Conservation (phyloP, 2,329 filamentous ascomycete species). For the Microcera coccophila region DNA sequence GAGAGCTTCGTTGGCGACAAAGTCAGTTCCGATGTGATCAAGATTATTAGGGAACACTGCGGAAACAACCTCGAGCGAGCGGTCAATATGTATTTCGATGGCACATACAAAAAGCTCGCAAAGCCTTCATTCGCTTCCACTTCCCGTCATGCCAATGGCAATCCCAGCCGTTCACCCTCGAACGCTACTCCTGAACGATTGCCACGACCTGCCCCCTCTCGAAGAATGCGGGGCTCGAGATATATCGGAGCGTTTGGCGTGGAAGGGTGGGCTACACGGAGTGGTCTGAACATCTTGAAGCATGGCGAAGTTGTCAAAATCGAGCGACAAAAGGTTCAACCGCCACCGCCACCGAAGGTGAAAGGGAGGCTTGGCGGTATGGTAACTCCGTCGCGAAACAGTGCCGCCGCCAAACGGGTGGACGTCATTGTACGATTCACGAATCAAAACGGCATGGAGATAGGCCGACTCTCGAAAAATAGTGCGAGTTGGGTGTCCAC, state of each 20-base stretch:
- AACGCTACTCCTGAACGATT: constrained; percentile 10
- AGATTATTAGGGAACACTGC: constrained; percentile 51
- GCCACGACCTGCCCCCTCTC: constrained; percentile 9
- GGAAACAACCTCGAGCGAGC: constrained; percentile 58
- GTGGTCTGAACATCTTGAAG: constrained; percentile 68
- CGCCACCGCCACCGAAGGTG: constrained; percentile 45
- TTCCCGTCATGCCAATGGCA: constrained; percentile 4
- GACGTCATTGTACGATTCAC: constrained; percentile 93
- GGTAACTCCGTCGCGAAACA: constrained; percentile 34
- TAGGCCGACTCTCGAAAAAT: constrained; percentile 84
- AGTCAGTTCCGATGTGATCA: constrained; percentile 46
- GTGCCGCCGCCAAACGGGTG: constrained; percentile 58
- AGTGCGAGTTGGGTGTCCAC: constrained; percentile 88
- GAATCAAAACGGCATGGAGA: constrained; percentile 70
- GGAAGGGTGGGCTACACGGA: constrained; percentile 86
- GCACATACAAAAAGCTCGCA: constrained; percentile 56
- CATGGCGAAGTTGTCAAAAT: constrained; percentile 83
- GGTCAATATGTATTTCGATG: constrained; percentile 68
- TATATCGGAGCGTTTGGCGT: constrained; percentile 93
- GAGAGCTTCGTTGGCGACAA: constrained; percentile 58
- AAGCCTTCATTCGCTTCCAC: constrained; percentile 18
- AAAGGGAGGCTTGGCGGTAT: constrained; percentile 40
- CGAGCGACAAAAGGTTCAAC: constrained; percentile 75
- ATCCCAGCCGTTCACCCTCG: constrained; percentile 8
- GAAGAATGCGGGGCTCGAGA: constrained; percentile 43